Conservation (phyloP, 2,329 filamentous ascomycete species). For the Exophiala dermatitidis region DNA sequence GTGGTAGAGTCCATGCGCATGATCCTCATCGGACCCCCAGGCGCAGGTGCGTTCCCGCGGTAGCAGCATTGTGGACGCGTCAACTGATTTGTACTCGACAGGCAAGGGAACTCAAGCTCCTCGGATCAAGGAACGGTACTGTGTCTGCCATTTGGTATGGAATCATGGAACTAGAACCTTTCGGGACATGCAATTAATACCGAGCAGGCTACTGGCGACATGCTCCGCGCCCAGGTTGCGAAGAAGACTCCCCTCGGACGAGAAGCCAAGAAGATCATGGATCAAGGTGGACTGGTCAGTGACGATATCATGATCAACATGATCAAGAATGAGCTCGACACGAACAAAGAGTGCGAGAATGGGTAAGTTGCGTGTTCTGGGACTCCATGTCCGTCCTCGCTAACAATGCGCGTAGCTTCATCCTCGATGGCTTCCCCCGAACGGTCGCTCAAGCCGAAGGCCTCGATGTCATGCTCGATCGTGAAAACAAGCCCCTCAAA, state of each 20-base stretch:
- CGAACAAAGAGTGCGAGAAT: constrained; percentile 91
- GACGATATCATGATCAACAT: constrained; percentile 99
- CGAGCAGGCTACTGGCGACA: constrained; percentile 85
- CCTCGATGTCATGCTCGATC: constrained; percentile 81
- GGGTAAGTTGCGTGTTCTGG: constrained; percentile 54
- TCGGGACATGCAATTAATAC: background rate
- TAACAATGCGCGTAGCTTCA: constrained; percentile 64
- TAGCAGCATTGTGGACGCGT: constrained; percentile 4
- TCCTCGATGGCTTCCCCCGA: constrained; percentile 96
- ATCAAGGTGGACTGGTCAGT: constrained; percentile 91
- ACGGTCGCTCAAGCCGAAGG: constrained; percentile 93
- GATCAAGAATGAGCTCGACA: constrained; percentile 95
- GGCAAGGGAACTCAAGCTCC: constrained; percentile 99
- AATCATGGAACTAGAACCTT: background rate
- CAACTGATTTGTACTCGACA: constrained; percentile 37
- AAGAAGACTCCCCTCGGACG: constrained; percentile 92
- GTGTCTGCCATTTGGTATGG: constrained; percentile 89
- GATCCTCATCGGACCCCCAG: constrained; percentile 95
- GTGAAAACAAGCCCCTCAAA: constrained; percentile 75
- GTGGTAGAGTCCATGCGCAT: constrained; percentile 69
- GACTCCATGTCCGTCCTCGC: background rate
- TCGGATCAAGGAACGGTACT: constrained; percentile 96
- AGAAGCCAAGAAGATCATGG: constrained; percentile 99
- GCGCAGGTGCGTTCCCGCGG: constrained; percentile 65
- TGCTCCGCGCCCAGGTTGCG: constrained; percentile 95